Base-by-base conservation (phyloP, 331 rosid genomes). In the Rhamnella rubrinervis region DNA sequence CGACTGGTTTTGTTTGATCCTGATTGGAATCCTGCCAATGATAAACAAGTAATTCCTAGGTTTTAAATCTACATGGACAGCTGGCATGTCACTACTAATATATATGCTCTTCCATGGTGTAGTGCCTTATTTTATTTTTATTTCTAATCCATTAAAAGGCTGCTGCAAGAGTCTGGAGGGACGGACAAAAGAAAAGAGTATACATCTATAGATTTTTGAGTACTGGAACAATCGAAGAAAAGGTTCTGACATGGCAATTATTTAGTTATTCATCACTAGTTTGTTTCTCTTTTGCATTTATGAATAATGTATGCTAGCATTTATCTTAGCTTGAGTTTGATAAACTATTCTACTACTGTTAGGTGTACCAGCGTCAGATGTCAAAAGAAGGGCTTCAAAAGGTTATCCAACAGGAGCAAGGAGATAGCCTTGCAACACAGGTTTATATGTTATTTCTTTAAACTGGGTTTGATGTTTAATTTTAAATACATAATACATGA, bases 311-410 rank as follows among this genome's bases (percentile, higher is more conserved):
- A 62, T 56, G 65, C 64, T 67, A 66, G 40, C 46, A 66, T 62
- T 75, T 65, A 65, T 23, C 66, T 75, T 62, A 35, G 57, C 50
- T 68, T 67, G 26, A 41, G 65, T 11, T 55, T 31, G 59, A 55
- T 64, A 19, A 65, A 56, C 55, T 7, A 47, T 56, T 63, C 20
- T 62, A 41, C 59, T 70, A 50, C 59, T 71, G 23, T 66, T 76
- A 93, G 98, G 97, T 93, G 63, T 93, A 82, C 87, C 97, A 90
- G 91, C 96, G 98, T 66, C 98, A 93, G 83, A 90, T 93, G 98
- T 85, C 97, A 70, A 93, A 93, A 85, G 97, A 93, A 93, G 98
- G 98, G 76, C 84, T 93, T 62, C 98, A 93, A 73, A 93, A 93
- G 78, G 98, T 93, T 79, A 93, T 93, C 71, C 98, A 93, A 83